phyloP scores from a whole-genome alignment of 192 early-diverging fungal genomes.

The Phlyctochytrium planicorne region DNA sequence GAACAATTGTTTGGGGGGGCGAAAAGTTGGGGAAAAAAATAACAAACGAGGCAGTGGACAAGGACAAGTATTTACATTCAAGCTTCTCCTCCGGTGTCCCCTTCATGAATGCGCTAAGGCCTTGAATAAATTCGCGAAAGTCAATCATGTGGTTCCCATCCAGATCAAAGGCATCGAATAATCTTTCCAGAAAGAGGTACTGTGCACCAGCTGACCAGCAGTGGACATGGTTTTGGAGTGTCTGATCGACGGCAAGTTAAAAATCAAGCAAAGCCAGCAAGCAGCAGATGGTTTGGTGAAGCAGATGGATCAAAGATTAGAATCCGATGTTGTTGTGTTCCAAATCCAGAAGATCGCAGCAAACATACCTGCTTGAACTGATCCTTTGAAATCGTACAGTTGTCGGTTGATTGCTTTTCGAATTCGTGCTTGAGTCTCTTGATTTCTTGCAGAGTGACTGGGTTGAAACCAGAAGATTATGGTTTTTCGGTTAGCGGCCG shows the following conservation, averaged over 20 bases:
- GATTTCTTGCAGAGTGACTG: slow-evolving; percentile 44
- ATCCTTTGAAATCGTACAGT: slow-evolving; percentile 59
- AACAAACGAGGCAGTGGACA: not conserved
- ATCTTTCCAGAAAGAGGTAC: slow-evolving; percentile 70
- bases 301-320: slow-evolving; percentile 1
- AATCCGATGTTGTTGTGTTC: not conserved
- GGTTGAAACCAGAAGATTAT: too few species aligned
- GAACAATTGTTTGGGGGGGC: not conserved
- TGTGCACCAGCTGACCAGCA: slow-evolving; percentile 57
- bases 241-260: slow-evolving; percentile 31
- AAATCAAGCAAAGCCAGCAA: slow-evolving; percentile 3
- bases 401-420: slow-evolving; percentile 36
- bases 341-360: not conserved
- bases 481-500: too few species aligned
- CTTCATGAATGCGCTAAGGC: slow-evolving; percentile 74
- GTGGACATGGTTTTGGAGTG: slow-evolving; percentile 54
- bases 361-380: slow-evolving; percentile 72
- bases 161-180: slow-evolving; percentile 77
- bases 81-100: slow-evolving; percentile 74
- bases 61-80: slow-evolving; percentile 46
- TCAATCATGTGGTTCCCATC: slow-evolving; percentile 65
- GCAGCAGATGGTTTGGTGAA: too few species aligned
- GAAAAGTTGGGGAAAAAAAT: too few species aligned
- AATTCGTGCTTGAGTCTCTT: slow-evolving; percentile 39
- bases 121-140: slow-evolving; percentile 59